Conservation (phyloP, 1,284 basidiomycete genomes). For the Trichosporon inkin region DNA sequence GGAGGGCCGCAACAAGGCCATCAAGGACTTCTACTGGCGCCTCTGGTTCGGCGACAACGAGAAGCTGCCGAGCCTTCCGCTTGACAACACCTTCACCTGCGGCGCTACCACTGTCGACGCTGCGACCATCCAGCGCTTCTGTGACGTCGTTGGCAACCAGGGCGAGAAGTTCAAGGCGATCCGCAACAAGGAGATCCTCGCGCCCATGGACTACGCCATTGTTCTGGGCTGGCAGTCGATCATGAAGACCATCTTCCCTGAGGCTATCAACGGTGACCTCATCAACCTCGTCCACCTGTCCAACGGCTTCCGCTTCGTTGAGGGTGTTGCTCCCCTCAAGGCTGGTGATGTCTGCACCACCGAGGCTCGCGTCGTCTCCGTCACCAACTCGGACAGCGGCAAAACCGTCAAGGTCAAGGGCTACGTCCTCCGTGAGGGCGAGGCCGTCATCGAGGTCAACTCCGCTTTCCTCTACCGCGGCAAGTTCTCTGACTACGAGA, state of each 20-base stretch:
- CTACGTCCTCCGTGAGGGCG: constrained; percentile 67
- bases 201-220: constrained; percentile 98
- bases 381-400: constrained; percentile 85
- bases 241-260: constrained; percentile 96
- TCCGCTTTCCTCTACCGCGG: constrained; percentile 97
- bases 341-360: constrained; percentile 88
- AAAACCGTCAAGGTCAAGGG: constrained; percentile 93
- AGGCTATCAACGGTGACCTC: constrained; percentile 82
- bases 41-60: constrained; percentile 89
- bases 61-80: constrained; percentile 65
- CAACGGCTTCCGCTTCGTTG: constrained; percentile 87
- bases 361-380: constrained; percentile 80
- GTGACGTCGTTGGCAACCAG: constrained; percentile 87
- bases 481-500: constrained; percentile 84
- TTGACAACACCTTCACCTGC: constrained; percentile 72
- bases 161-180: constrained; percentile 78
- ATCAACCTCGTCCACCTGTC: constrained; percentile 94
- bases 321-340: constrained; percentile 68
- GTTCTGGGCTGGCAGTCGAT: constrained; percentile 97
- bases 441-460: constrained; percentile 84
- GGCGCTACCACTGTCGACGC: constrained; percentile 77
- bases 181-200: constrained; percentile 65
- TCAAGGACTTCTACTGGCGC: constrained; percentile 96
- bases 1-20: constrained; percentile 77
- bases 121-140: constrained; percentile 78